phyloP scores from a whole-genome alignment of 208 protist genomes.

The Jaenimonas drosophilae region DNA sequence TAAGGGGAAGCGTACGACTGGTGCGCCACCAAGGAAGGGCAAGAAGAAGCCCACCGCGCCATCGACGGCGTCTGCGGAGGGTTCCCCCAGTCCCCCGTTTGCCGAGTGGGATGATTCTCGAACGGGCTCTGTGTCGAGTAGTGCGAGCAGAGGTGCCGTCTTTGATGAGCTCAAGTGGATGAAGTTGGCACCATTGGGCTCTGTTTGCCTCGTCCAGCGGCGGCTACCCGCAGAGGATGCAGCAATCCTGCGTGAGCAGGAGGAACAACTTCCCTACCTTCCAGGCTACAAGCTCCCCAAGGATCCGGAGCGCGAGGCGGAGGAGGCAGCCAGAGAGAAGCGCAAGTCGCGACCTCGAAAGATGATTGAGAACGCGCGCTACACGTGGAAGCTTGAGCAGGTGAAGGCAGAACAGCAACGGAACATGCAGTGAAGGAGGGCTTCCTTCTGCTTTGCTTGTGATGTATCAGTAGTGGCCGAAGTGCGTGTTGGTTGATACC shows the following conservation, averaged over 20 bases:
- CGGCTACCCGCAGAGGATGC: conserved; percentile 1
- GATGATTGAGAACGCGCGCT: background rate
- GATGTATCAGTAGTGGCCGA: too few species aligned
- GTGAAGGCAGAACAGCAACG: background rate
- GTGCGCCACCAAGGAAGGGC: too few species aligned
- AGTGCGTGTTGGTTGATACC: too few species aligned
- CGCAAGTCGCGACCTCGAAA: background rate
- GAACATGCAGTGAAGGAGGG: too few species aligned
- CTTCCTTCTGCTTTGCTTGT: too few species aligned
- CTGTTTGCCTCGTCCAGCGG: background rate
- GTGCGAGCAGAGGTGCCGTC: background rate
- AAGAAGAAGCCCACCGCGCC: background rate
- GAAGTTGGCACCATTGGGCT: background rate
- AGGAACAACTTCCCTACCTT: background rate
- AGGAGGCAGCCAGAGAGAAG: background rate
- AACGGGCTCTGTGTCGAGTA: background rate
- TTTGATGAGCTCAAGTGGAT: background rate
- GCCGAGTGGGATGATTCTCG: too few species aligned
- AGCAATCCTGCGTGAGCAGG: too few species aligned
- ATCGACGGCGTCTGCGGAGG: too few species aligned
- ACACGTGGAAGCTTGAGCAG: background rate
- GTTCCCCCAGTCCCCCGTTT: background rate
- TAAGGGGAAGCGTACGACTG: background rate
- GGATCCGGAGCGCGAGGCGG: background rate
- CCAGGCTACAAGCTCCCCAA: background rate